Evolutionary conservation across 169 alveolate species (phyloP).

Genomic region (Theileria equi): DNA sequence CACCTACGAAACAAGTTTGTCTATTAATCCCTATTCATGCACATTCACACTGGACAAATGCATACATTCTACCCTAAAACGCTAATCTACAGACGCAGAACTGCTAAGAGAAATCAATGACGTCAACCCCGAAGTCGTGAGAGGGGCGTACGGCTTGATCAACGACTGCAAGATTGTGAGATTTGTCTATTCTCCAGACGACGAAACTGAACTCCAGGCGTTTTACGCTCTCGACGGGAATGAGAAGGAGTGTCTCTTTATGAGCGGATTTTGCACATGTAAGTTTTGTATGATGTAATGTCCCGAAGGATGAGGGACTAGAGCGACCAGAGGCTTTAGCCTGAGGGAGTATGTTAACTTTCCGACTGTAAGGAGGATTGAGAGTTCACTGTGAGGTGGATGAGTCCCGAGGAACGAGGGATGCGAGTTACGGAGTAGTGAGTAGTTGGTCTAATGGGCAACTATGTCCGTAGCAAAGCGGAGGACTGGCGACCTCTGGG

Average conservation of each 20-base stretch:
- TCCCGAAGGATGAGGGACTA: too few species aligned
- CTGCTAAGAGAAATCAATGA: conserved; percentile 34
- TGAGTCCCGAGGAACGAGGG: too few species aligned
- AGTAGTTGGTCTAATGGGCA: too few species aligned
- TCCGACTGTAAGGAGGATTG: too few species aligned
- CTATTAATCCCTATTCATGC: background rate
- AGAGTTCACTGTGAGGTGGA: too few species aligned
- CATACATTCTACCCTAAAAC: background rate
- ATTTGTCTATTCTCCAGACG: conserved; percentile 1
- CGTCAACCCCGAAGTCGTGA: conserved; percentile 3
- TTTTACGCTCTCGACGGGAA: conserved; percentile 18
- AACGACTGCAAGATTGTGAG: conserved; percentile 13
- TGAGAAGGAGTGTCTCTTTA: conserved; percentile 17
- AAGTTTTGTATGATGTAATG: background rate
- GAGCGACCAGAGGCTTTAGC: too few species aligned
- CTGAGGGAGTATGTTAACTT: background rate
- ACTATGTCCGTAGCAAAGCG: too few species aligned
- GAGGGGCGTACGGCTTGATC: conserved; percentile 20
- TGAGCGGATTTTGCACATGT: conserved; percentile 48
- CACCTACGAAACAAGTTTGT: conserved; percentile 32
- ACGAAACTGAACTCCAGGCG: conserved; percentile 6
- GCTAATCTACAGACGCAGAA: conserved; percentile 9
- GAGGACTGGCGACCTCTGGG: too few species aligned
- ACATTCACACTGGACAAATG: background rate
- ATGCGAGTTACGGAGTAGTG: too few species aligned